Evolutionary conservation across 768 basidiomycete species (phyloP).

Genomic region (Coprinopsis strossmayeri): DNA sequence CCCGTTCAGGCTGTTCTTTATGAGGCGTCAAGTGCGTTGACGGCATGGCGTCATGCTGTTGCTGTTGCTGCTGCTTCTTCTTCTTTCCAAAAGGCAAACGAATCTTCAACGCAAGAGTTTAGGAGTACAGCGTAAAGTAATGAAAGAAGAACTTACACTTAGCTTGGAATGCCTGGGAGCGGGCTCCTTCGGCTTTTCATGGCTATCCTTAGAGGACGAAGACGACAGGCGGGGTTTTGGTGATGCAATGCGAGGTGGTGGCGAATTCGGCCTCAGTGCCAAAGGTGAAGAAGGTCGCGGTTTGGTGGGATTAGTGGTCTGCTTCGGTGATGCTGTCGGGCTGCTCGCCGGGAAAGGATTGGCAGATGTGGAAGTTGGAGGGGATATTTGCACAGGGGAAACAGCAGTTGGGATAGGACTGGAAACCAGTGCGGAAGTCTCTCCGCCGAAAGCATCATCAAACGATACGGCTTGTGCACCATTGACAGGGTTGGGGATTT

Average conservation of each 20-base stretch:
- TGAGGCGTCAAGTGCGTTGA: conserved; percentile 36
- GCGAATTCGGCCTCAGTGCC: conserved; percentile 29
- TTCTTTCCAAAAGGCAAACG: conserved; percentile 75
- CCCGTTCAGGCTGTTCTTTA: conserved; percentile 35
- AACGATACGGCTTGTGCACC: conserved; percentile 14
- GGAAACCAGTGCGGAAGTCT: conserved; percentile 29
- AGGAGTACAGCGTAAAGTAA: not conserved
- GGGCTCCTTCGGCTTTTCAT: conserved; percentile 51
- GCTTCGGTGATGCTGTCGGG: conserved; percentile 22
- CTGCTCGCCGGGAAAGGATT: conserved; percentile 8
- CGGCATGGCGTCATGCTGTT: conserved; percentile 34
- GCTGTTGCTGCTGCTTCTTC: conserved; percentile 59
- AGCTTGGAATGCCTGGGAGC: conserved; percentile 64
- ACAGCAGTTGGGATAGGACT: conserved; percentile 23
- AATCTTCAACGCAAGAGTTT: conserved; percentile 36
- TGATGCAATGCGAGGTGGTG: conserved; percentile 35
- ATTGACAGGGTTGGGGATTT: not conserved
- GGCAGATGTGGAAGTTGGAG: conserved; percentile 8
- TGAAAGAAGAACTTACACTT: conserved; percentile 48
- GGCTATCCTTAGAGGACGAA: conserved; percentile 51
- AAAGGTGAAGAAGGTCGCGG: conserved; percentile 15
- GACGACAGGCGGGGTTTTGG: conserved; percentile 57
- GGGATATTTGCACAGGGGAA: conserved; percentile 12
- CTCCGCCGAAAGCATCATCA: conserved; percentile 47
- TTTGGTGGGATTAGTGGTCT: conserved; percentile 30